Percentiles rank a stretch among this genome's conserved stretches.
Evolutionary conservation across 768 basidiomycete genomes (phyloP).

Genomic region (Wakefieldia striispora): DNA sequence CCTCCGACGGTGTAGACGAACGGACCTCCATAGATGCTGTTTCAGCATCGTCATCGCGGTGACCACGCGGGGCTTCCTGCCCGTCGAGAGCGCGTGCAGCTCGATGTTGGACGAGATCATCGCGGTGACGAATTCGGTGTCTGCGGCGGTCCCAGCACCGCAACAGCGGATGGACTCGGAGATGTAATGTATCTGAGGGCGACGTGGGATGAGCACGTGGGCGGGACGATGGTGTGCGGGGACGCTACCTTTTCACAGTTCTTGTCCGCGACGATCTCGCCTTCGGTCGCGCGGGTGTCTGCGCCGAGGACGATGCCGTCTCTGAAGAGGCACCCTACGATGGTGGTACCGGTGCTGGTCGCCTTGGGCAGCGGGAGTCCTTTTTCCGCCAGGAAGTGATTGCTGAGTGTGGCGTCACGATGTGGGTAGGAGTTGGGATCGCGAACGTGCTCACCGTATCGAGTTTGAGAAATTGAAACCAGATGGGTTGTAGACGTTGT

Average conservation of each 20-base stretch:
- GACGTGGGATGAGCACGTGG: neutral
- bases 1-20: too few relatives aligned
- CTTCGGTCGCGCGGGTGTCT: conserved; percentile 94
- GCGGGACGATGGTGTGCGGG: neutral
- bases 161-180: conserved; percentile 95
- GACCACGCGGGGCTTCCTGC: conserved; percentile 88
- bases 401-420: conserved; percentile 42
- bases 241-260: conserved; percentile 94
- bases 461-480: conserved; percentile 83
- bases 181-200: conserved; percentile 88
- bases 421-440: neutral
- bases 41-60: conserved; percentile 99
- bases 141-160: conserved; percentile 98
- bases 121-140: conserved; percentile 93
- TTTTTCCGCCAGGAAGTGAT: conserved; percentile 66
- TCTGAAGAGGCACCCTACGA: conserved; percentile 92
- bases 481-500: conserved; percentile 44
- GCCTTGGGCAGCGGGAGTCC: conserved; percentile 78
- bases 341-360: conserved; percentile 94
- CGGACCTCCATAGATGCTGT: conserved; percentile 80
- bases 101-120: conserved; percentile 96
- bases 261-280: conserved; percentile 95
- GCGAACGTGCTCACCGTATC: conserved; percentile 47
- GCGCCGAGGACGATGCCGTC: conserved; percentile 95
- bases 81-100: conserved; percentile 86